phyloP scores from a whole-genome alignment of 116 monocot genomes.

The Zostera marina region DNA sequence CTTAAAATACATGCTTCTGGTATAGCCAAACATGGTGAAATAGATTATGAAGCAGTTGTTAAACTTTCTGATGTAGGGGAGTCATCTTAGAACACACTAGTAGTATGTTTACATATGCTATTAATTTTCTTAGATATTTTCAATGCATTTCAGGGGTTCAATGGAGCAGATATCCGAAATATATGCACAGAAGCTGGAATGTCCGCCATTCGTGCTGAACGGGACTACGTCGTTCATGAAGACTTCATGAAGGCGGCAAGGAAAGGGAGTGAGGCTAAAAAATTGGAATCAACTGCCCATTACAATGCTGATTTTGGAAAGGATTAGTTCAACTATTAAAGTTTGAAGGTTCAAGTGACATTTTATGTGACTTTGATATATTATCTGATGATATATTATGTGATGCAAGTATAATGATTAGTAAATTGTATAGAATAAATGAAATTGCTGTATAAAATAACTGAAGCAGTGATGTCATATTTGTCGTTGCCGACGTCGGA shows the following conservation, averaged over 20 bases:
- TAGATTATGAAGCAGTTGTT: constrained; percentile 97
- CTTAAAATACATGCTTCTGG: constrained; percentile 95
- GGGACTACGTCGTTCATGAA: constrained; percentile 94
- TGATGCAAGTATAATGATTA: too few relatives aligned
- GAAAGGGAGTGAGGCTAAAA: constrained; percentile 81
- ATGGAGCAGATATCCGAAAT: constrained; percentile 94
- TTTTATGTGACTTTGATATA: too few relatives aligned
- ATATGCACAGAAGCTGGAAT: constrained; percentile 97
- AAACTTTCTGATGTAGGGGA: constrained; percentile 84
- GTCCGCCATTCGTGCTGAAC: constrained; percentile 92
- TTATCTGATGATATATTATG: too few relatives aligned
- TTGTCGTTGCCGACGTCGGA: too few relatives aligned
- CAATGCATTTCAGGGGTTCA: constrained; percentile 50
- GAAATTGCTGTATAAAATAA: too few relatives aligned
- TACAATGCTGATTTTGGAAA: constrained; percentile 86
- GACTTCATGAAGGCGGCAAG: constrained; percentile 98
- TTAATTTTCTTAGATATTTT: too few relatives aligned
- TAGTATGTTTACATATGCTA: too few relatives aligned
- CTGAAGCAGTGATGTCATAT: too few relatives aligned
- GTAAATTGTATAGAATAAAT: too few relatives aligned
- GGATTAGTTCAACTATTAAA: too few relatives aligned
- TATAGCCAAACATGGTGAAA: constrained; percentile 95
- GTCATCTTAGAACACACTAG: too few relatives aligned
- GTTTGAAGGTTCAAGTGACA: too few relatives aligned
- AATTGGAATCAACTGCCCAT: constrained; percentile 74